These are phyloP conservation scores for Entomortierella parvispora DNA, from an alignment of 192 early-diverging fungal species.

Conservation along the genomic window DNA sequence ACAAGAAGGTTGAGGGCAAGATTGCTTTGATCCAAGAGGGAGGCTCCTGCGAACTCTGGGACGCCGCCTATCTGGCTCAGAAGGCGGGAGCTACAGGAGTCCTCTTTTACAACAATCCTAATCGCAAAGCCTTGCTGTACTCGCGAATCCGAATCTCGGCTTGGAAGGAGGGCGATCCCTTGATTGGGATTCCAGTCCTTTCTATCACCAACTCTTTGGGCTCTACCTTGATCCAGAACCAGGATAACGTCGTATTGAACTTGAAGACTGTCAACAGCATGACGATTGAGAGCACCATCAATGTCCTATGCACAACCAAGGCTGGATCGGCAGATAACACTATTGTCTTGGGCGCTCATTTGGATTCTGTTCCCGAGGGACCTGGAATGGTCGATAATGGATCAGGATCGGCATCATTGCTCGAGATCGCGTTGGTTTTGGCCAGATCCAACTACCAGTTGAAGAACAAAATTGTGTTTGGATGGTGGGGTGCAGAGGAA, in stretches of 20 bases:
- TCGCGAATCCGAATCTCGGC: slow-evolving; percentile 64
- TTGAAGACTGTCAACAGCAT: slow-evolving; percentile 62
- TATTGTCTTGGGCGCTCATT: slow-evolving; percentile 70
- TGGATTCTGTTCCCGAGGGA: slow-evolving; percentile 75
- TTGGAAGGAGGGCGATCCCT: slow-evolving; percentile 74
- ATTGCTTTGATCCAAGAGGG: slow-evolving; percentile 63
- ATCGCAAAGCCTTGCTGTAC: slow-evolving; percentile 55
- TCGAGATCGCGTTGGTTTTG: slow-evolving; percentile 70
- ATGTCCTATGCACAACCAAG: slow-evolving; percentile 67
- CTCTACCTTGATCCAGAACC: slow-evolving; percentile 50
- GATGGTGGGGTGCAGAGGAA: slow-evolving; percentile 81
- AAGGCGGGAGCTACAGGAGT: slow-evolving; percentile 65
- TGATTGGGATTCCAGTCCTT: slow-evolving; percentile 69
- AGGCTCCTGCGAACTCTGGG: slow-evolving; percentile 61
- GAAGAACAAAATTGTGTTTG: slow-evolving; percentile 72
- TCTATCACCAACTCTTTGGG: slow-evolving; percentile 68
- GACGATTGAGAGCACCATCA: slow-evolving; percentile 69
- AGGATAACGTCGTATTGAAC: slow-evolving; percentile 36
- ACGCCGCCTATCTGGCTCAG: slow-evolving; percentile 65
- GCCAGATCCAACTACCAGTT: slow-evolving; percentile 53
- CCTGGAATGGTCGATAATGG: slow-evolving; percentile 81
- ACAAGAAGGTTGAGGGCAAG: slow-evolving; percentile 54
- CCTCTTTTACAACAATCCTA: slow-evolving; percentile 63
- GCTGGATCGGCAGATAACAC: slow-evolving; percentile 57
- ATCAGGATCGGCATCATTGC: slow-evolving; percentile 64